A percentile compares a stretch with the other conserved stretches of the same genome.
Evolutionary conservation across 345 rosid genomes (phyloP).

Genomic region (Eucalyptus curtisii): DNA sequence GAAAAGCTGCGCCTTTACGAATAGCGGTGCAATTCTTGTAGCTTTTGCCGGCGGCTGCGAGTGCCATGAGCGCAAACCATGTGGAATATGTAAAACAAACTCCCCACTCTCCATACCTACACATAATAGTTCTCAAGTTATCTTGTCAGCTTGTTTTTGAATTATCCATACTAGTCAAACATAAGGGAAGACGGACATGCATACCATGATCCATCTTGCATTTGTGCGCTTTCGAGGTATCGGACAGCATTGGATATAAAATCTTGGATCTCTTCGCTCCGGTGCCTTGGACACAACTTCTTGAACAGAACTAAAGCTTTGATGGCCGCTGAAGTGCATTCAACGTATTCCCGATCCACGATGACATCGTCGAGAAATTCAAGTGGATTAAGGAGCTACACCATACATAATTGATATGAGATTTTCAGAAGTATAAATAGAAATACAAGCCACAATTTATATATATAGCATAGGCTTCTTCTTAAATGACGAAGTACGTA

Average conservation of each 20-base stretch:
- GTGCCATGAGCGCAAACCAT: conserved; percentile 40
- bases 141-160: no score
- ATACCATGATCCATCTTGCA: conserved; percentile 37
- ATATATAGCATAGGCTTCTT: no score
- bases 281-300: conserved; percentile 29
- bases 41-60: conserved; percentile 33
- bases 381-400: conserved; percentile 37
- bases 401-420: neutral
- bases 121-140: neutral
- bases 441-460: neutral
- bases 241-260: conserved; percentile 14
- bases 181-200: no score
- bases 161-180: no score
- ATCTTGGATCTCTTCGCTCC: conserved; percentile 19
- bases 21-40: conserved; percentile 11
- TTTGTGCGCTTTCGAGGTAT: conserved; percentile 23
- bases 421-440: neutral
- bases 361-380: conserved; percentile 26
- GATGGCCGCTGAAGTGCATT: conserved; percentile 41
- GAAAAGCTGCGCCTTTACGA: conserved; percentile 5
- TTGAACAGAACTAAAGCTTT: conserved; percentile 29
- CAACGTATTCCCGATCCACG: conserved; percentile 21
- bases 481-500: neutral
- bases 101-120: conserved; percentile 36
- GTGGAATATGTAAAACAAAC: conserved; percentile 34